These are phyloP conservation scores for Colletotrichum liriopes DNA, from an alignment of 2,329 filamentous ascomycete genomes.

Conservation along the genomic window DNA sequence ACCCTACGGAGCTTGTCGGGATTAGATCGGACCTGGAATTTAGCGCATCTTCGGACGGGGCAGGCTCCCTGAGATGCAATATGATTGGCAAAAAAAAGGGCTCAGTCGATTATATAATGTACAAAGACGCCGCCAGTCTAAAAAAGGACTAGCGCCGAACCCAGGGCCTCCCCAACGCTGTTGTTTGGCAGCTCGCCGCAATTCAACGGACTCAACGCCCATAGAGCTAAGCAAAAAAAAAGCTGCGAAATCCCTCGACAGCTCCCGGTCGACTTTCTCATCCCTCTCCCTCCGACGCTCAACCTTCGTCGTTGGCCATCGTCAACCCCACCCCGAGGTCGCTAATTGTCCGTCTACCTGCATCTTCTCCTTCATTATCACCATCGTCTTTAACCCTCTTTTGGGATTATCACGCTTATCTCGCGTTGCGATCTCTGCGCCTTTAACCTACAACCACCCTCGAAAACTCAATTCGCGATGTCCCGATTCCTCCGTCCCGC, in stretches of 20 bases:
- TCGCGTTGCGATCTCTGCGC: conserved; percentile 27
- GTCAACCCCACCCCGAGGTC: conserved; percentile 36
- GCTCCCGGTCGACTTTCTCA: conserved; percentile 39
- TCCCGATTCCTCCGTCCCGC: conserved; percentile 68
- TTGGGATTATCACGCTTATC: conserved; percentile 17
- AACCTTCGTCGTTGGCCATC: conserved; percentile 41
- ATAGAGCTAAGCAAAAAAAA: conserved; percentile 44
- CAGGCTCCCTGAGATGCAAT: background rate
- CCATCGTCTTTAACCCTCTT: background rate
- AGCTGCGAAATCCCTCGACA: conserved; percentile 45
- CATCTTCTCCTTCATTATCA: background rate
- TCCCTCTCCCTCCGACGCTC: conserved; percentile 42
- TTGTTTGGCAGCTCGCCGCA: conserved; percentile 43
- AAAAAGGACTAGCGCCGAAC: conserved; percentile 13
- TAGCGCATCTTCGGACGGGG: conserved; percentile 10
- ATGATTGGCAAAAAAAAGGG: conserved; percentile 1
- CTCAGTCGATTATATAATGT: conserved; percentile 35
- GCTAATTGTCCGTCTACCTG: conserved; percentile 12
- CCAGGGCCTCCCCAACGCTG: conserved; percentile 43
- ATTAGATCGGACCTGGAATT: conserved; percentile 25
- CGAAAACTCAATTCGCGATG: conserved; percentile 53
- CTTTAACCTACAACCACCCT: conserved; percentile 9
- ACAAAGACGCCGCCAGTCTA: background rate
- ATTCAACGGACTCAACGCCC: conserved; percentile 46
- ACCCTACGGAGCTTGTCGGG: conserved; percentile 26